Evolutionary conservation across 2,329 filamentous ascomycete genomes (phyloP).

Genomic region (Plectosphaerella cucumerina): DNA sequence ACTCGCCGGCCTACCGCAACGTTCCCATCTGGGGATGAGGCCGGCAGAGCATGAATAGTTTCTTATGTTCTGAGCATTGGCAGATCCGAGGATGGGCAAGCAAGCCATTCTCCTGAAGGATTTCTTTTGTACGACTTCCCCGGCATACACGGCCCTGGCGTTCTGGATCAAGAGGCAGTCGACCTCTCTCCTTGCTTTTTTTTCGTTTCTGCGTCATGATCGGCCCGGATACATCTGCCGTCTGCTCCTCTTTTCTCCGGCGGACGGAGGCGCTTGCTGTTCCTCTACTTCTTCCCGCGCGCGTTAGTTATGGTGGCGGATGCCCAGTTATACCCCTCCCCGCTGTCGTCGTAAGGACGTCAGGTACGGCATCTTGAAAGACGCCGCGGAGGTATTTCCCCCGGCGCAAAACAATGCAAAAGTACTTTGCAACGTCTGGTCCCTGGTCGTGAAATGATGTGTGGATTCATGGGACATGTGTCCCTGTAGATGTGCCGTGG

Average conservation of each 20-base stretch:
- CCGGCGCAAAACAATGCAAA: background rate
- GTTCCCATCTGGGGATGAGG: conserved; percentile 53
- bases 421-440: background rate
- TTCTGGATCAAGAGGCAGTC: no score
- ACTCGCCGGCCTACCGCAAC: conserved; percentile 51
- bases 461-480: background rate
- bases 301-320: no score
- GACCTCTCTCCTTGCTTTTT: no score
- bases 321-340: background rate
- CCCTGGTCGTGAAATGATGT: background rate
- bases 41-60: no score
- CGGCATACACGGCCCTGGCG: no score
- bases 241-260: no score
- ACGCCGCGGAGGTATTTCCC: background rate
- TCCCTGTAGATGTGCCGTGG: background rate
- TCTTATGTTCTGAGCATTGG: no score
- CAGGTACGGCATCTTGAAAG: conserved; percentile 5
- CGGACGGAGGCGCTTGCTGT: no score
- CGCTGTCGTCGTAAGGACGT: background rate
- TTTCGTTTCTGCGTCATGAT: no score
- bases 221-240: no score
- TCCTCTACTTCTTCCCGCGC: no score
- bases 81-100: background rate
- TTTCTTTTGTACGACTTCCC: no score
- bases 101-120: background rate